Conservation (phyloP, 1,284 basidiomycete species). For the Malassezia vespertilionis region DNA sequence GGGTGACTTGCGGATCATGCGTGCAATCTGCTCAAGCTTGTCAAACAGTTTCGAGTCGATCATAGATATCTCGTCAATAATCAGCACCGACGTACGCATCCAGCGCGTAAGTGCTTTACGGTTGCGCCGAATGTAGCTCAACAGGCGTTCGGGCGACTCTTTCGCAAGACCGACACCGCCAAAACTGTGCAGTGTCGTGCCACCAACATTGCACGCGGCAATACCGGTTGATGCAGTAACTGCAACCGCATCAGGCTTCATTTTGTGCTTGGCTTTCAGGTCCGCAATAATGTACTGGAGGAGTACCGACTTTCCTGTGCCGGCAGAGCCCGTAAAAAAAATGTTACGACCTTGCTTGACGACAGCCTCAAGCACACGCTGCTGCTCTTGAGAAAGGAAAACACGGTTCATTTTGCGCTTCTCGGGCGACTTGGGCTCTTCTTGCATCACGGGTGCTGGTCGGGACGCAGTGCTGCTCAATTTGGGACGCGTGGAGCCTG, state of each 20-base stretch:
- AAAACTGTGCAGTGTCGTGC: constrained; percentile 85
- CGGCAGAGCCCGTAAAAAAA: constrained; percentile 93
- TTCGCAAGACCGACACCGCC: constrained; percentile 73
- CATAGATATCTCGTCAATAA: constrained; percentile 95
- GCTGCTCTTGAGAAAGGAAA: constrained; percentile 37
- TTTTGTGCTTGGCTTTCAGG: constrained; percentile 53
- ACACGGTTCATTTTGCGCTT: constrained; percentile 11
- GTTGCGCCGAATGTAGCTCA: constrained; percentile 59
- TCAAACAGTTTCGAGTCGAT: constrained; percentile 86
- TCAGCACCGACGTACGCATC: constrained; percentile 65
- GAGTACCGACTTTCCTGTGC: constrained; percentile 87
- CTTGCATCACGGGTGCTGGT: background rate
- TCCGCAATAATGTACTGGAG: constrained; percentile 73
- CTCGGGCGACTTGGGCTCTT: background rate
- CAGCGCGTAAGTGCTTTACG: constrained; percentile 60
- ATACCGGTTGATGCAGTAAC: constrained; percentile 84
- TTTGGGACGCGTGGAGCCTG: background rate
- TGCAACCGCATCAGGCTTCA: constrained; percentile 57
- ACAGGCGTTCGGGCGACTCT: constrained; percentile 58
- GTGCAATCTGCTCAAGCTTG: constrained; percentile 65
- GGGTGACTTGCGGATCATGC: constrained; percentile 54
- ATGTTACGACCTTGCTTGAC: constrained; percentile 54
- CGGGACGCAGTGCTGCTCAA: too few species aligned
- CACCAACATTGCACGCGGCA: constrained; percentile 82
- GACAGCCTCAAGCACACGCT: constrained; percentile 35